Evolutionary conservation across 1,139 yeast species (phyloP), one percentile per base, ranked within the genome.

Genomic region (Pichiaceae sp.): DNA sequence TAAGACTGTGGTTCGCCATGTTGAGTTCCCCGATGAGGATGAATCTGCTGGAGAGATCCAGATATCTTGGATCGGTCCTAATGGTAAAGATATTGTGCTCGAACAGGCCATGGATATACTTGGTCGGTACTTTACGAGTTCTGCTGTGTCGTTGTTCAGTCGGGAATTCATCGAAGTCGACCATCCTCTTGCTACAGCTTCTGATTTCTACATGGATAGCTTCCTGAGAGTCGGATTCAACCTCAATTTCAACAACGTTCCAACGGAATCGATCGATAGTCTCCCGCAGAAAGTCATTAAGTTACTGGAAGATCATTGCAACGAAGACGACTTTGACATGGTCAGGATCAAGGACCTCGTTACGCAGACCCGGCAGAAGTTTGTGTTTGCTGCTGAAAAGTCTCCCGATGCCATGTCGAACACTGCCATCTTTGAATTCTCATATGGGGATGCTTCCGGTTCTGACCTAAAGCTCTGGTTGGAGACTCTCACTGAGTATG

Each of bases 11-110:
- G 62, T 71, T 15, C 68, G 72, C 34, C 67, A 64, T 8, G 72
- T 87, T 24, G 81, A 77, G 42, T 91, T 91, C 53, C 96, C 98
- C 1, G 97, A 91, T 48, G 70, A 75, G 38, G 96, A 87, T 53
- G 96, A 87, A 56, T 69, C 84, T 5, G 75, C 78, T 60, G 95
- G 96, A 23, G 95, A 85, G 49, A 56, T 85, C 1, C 55, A 72
- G 24, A 62, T 91, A 26, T 65, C 83, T 2, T 91, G 96, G 94
- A 70, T 85, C 38, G 97, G 97, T 8, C 95, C 95, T 3, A 60
- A 64, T 15, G 72, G 72, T 23, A 56, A 62, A 15, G 76, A 81
- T 33, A 56, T 66, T 15, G 54, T 78, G 17, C 62, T 62, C 11
- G 78, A 75, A 49, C 66, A 76, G 31, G 96, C 96, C 0, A 56